Conservation (phyloP, 2,329 filamentous ascomycete species). For the Colletotrichum sp. region DNA sequence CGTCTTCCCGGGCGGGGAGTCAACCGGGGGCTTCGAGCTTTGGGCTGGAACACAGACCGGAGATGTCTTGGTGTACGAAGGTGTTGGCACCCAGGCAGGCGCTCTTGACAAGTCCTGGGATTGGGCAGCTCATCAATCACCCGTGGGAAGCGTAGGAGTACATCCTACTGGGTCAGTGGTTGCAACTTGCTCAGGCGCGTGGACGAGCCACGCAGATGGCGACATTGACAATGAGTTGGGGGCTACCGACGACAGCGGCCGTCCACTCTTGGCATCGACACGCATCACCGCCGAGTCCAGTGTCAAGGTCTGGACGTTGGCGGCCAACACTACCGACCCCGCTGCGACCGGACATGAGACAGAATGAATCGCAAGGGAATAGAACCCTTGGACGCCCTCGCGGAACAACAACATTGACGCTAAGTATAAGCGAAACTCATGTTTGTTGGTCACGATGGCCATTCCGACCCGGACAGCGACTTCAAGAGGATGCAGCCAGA, state of each 20-base stretch:
- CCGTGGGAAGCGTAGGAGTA: slow-evolving; percentile 55
- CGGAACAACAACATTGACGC: background rate
- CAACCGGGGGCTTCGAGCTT: slow-evolving; percentile 57
- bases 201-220: slow-evolving; percentile 40
- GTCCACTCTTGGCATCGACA: slow-evolving; percentile 13
- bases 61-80: slow-evolving; percentile 63
- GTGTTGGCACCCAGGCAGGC: slow-evolving; percentile 54
- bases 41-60: slow-evolving; percentile 66
- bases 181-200: slow-evolving; percentile 62
- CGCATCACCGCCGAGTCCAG: slow-evolving; percentile 19
- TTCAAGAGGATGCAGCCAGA: background rate
- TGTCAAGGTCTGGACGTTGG: slow-evolving; percentile 22
- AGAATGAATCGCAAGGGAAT: background rate
- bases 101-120: slow-evolving; percentile 50
- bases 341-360: background rate
- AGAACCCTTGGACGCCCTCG: background rate
- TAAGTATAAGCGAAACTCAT: background rate
- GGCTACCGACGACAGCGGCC: slow-evolving; percentile 3
- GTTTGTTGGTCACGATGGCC: background rate
- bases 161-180: slow-evolving; percentile 61
- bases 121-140: slow-evolving; percentile 53
- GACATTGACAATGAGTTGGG: slow-evolving; percentile 6
- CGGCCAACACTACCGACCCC: background rate
- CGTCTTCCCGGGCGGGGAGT: slow-evolving; percentile 50
- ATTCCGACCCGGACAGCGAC: background rate